Percentiles rank a stretch among this genome's conserved stretches.
These are phyloP conservation scores for Barnettozyma sp. DNA, from an alignment of 805 yeast genomes.

Conservation along the genomic window DNA sequence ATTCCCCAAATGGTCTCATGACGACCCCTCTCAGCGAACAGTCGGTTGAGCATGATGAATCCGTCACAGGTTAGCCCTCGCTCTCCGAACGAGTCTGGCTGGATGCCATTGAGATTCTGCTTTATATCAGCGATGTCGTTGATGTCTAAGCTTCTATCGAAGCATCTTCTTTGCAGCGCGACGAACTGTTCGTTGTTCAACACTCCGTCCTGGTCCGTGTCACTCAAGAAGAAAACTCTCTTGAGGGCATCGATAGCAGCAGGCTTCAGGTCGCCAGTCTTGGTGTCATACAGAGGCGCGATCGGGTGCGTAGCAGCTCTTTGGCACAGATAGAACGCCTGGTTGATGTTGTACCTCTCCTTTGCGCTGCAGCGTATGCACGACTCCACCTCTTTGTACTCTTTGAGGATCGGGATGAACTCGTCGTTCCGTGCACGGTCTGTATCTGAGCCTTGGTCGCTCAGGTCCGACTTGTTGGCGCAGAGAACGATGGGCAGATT, in stretches of 20 bases:
- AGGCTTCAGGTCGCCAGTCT: constrained; percentile 75
- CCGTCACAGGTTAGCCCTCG: constrained; percentile 68
- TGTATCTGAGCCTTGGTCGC: constrained; percentile 32
- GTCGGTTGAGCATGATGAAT: constrained; percentile 66
- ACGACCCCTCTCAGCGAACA: constrained; percentile 85
- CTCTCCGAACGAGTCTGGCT: constrained; percentile 29
- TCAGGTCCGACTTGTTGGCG: constrained; percentile 67
- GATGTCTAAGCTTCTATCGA: constrained; percentile 48
- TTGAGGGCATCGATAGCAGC: constrained; percentile 68
- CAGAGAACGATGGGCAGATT: constrained; percentile 89
- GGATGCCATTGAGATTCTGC: constrained; percentile 26
- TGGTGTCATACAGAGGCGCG: constrained; percentile 89
- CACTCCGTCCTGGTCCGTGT: constrained; percentile 84
- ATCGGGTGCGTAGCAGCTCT: constrained; percentile 90
- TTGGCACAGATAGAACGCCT: constrained; percentile 89
- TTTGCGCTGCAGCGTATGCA: constrained; percentile 87
- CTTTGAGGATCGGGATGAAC: constrained; percentile 76
- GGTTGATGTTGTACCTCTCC: constrained; percentile 77
- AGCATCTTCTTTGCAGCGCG: constrained; percentile 67
- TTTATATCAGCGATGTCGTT: constrained; percentile 43
- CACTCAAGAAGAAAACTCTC: constrained; percentile 78
- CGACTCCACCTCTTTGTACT: constrained; percentile 90
- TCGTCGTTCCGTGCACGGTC: constrained; percentile 60
- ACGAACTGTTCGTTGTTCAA: constrained; percentile 66
- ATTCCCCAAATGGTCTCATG: constrained; percentile 98